These are phyloP conservation scores for Taiozyma onychis DNA, from an alignment of 1,139 yeast genomes.

Conservation along the genomic window DNA sequence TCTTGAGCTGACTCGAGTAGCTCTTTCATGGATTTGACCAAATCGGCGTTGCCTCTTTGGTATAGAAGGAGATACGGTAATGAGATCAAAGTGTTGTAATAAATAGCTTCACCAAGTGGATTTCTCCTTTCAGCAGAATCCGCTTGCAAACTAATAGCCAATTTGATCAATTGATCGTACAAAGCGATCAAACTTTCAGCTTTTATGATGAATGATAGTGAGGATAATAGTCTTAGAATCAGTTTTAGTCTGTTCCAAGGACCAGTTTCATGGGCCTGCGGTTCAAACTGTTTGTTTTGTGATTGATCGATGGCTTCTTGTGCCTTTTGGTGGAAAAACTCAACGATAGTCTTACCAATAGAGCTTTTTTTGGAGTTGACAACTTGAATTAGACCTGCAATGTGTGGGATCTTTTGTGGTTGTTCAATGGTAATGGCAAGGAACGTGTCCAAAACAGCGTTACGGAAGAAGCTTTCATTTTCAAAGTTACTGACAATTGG, in stretches of 20 bases:
- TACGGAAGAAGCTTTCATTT: slow-evolving; percentile 56
- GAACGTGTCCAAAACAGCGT: slow-evolving; percentile 55
- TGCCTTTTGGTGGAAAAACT: slow-evolving; percentile 58
- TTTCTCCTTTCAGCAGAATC: slow-evolving; percentile 33
- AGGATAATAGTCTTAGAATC: slow-evolving; percentile 61
- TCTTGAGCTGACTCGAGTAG: slow-evolving; percentile 40
- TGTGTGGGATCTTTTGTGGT: slow-evolving; percentile 77
- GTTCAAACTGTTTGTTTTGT: slow-evolving; percentile 21
- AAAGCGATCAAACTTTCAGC: slow-evolving; percentile 45
- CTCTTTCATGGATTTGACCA: slow-evolving; percentile 32
- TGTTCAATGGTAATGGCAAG: slow-evolving; percentile 76
- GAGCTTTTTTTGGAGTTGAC: slow-evolving; percentile 62
- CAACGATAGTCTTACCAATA: slow-evolving; percentile 67
- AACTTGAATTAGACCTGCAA: slow-evolving; percentile 64
- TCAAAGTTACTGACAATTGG: slow-evolving; percentile 69
- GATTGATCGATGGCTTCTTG: slow-evolving; percentile 45
- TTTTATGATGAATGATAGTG: slow-evolving; percentile 57
- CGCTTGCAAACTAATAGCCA: slow-evolving; percentile 53
- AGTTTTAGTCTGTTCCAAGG: slow-evolving; percentile 71
- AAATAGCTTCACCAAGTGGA: slow-evolving; percentile 66
- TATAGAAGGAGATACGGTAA: slow-evolving; percentile 58
- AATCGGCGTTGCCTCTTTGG: slow-evolving; percentile 25
- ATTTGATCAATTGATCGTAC: slow-evolving; percentile 47
- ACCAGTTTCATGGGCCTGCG: slow-evolving; percentile 43
- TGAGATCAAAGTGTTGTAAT: slow-evolving; percentile 55